A percentile compares a stretch with the other conserved stretches of the same genome.
Conservation (phyloP, 805 yeast genomes). For the Babjeviella inositovora region DNA sequence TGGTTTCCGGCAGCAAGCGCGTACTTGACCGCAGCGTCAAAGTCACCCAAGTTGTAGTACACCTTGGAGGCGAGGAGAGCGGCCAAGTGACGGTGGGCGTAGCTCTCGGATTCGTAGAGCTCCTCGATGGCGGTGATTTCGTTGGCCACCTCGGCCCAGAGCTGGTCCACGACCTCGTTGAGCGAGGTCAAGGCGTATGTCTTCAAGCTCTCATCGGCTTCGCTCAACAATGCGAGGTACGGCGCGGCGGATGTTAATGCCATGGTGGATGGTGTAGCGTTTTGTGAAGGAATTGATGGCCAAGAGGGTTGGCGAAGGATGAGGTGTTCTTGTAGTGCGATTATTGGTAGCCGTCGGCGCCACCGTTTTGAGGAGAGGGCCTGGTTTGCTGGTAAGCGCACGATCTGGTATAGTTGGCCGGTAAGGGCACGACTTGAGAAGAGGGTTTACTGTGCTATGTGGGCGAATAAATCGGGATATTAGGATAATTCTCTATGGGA, state of each 20-base stretch:
- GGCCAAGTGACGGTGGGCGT: conserved; percentile 67
- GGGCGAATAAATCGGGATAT: too few relatives aligned
- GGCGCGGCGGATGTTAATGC: conserved; percentile 81
- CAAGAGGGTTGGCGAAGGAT: not conserved
- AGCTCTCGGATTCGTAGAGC: conserved; percentile 69
- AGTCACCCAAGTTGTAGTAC: conserved; percentile 84
- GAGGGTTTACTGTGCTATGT: too few relatives aligned
- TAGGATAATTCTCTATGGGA: too few relatives aligned
- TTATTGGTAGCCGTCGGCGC: too few relatives aligned
- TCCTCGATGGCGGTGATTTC: conserved; percentile 79
- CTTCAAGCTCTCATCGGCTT: conserved; percentile 63
- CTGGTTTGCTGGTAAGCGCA: too few relatives aligned
- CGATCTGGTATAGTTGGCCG: too few relatives aligned
- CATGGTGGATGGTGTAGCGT: conserved; percentile 11
- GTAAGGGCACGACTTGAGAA: too few relatives aligned
- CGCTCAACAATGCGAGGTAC: conserved; percentile 75
- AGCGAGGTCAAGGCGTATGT: conserved; percentile 74
- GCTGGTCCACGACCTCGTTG: conserved; percentile 70
- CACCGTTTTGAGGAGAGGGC: too few relatives aligned
- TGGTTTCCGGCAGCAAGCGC: conserved; percentile 74
- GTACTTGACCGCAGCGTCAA: conserved; percentile 76
- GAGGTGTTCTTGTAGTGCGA: conserved; percentile 1
- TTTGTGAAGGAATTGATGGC: conserved; percentile 1
- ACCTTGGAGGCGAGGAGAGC: conserved; percentile 88
- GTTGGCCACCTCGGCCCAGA: conserved; percentile 97